phyloP scores from a whole-genome alignment of 441 rosid genomes.

The Cnidoscolus chayamansa region DNA sequence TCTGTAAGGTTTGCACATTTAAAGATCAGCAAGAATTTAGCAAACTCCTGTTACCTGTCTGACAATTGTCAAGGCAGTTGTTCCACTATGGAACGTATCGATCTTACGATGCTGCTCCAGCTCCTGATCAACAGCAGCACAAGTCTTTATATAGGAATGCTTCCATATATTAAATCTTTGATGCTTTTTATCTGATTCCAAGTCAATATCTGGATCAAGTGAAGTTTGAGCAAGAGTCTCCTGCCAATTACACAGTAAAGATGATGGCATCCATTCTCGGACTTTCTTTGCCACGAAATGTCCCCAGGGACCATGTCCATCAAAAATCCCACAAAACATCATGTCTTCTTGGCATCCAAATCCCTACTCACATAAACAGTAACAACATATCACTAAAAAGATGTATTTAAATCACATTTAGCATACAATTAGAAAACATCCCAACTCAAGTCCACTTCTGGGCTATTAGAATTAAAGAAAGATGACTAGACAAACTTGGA shows the following conservation, averaged over 20 bases:
- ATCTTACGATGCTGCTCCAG: constrained; percentile 57
- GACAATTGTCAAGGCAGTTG: constrained; percentile 76
- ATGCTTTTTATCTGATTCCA: constrained; percentile 50
- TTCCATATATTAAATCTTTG: constrained; percentile 70
- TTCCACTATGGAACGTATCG: constrained; percentile 74
- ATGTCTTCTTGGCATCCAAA: constrained; percentile 85
- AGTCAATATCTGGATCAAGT: constrained; percentile 40
- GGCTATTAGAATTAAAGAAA: too few species aligned
- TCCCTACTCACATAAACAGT: constrained; percentile 38
- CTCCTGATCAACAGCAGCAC: constrained; percentile 71
- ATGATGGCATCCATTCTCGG: constrained; percentile 63
- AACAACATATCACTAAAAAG: constrained; percentile 5
- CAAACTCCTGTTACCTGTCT: constrained; percentile 54
- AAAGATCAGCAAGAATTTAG: background rate
- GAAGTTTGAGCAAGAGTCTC: constrained; percentile 58
- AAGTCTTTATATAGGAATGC: constrained; percentile 65
- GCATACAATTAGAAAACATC: background rate
- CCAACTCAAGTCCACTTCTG: too few species aligned
- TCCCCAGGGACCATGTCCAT: constrained; percentile 97
- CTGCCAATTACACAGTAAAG: constrained; percentile 75
- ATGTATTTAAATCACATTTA: background rate
- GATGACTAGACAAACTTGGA: background rate
- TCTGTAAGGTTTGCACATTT: background rate
- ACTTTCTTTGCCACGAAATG: constrained; percentile 86
- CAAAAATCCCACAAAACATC: constrained; percentile 87